Evolutionary conservation across 805 yeast genomes (phyloP), one percentile per base, ranked within the genome.

Genomic region (Grigorovia yakushimaensis): DNA sequence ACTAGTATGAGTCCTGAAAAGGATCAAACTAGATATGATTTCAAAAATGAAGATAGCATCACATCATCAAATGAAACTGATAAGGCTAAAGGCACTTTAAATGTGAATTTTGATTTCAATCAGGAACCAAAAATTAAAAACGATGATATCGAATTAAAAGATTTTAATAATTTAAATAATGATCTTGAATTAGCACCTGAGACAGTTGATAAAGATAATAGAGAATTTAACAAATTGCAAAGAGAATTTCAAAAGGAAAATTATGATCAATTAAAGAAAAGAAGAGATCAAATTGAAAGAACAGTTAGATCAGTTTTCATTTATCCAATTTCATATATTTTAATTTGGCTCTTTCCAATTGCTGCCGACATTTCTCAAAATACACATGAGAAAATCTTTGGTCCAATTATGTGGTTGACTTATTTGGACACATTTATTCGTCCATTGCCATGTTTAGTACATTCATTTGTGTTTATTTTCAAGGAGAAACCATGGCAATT

Each of bases 301-400:
- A 95, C 88, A 66, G 79, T 86, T 75, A 80, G 80, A 56, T 73
- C 82, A 30, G 82, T 88, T 43, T 87, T 88, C 64, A 72, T 88
- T 42, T 88, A 88, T 60, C 97, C 97, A 3, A 67, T 83, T 39
- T 83, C 95, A 2, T 88, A 87, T 63, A 72, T 87, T 49, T 71
- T 84, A 23, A 65, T 88, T 42, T 88, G 97, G 97, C 59, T 82
- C 19, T 81, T 84, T 53, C 96, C 96, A 1, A 76, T 86, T 50
- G 74, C 82, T 5, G 70, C 78, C 35, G 84, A 83, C 56, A 71
- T 79, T 47, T 71, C 86, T 9, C 79, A 76, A 56, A 69, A 74
- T 54, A 68, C 70, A 37, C 68, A 73, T 54, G 79, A 76, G 48
- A 60, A 72, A 19, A 41, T 50, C 1, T 70, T 73, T 49, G 76